Conservation (phyloP, 441 rosid genomes). For the Populus hybrid region DNA sequence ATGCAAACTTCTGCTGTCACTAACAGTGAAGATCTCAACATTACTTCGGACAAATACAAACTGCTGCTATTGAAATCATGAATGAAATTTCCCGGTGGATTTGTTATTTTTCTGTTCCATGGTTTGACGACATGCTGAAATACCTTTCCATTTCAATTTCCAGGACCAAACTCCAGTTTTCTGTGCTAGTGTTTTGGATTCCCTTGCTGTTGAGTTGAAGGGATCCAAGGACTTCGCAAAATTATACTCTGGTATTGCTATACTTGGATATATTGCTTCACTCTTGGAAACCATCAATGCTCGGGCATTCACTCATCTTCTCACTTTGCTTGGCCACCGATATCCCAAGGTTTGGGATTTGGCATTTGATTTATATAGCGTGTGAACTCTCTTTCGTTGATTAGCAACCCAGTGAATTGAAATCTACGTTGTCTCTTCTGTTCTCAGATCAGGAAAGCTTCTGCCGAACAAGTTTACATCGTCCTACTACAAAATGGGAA, state of each 20-base stretch:
- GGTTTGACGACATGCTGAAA: not conserved
- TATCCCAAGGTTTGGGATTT: slow-evolving; percentile 65
- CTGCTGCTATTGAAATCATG: not conserved
- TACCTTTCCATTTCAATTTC: slow-evolving; percentile 10
- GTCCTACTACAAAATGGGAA: slow-evolving; percentile 65
- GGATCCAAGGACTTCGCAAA: slow-evolving; percentile 74
- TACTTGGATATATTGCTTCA: slow-evolving; percentile 76
- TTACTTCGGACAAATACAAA: not conserved
- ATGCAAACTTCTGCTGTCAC: not conserved
- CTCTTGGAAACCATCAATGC: slow-evolving; percentile 47
- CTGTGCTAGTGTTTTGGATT: slow-evolving; percentile 63
- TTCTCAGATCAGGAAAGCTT: slow-evolving; percentile 79
- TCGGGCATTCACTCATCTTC: slow-evolving; percentile 65
- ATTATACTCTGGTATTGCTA: slow-evolving; percentile 65
- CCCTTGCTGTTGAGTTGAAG: slow-evolving; percentile 65
- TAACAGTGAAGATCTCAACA: not conserved
- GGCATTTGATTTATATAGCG: not conserved
- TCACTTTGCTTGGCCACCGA: slow-evolving; percentile 68
- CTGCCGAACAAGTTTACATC: slow-evolving; percentile 74
- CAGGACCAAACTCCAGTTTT: slow-evolving; percentile 57
- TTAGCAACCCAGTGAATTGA: not conserved
- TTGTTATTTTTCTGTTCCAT: not conserved
- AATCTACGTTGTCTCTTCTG: not conserved
- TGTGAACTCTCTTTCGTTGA: not conserved
- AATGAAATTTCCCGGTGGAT: not conserved